Evolutionary conservation across 371 early-diverging fungal genomes (phyloP), one percentile per base, ranked within the genome.

Genomic region (Mucor indicus): DNA sequence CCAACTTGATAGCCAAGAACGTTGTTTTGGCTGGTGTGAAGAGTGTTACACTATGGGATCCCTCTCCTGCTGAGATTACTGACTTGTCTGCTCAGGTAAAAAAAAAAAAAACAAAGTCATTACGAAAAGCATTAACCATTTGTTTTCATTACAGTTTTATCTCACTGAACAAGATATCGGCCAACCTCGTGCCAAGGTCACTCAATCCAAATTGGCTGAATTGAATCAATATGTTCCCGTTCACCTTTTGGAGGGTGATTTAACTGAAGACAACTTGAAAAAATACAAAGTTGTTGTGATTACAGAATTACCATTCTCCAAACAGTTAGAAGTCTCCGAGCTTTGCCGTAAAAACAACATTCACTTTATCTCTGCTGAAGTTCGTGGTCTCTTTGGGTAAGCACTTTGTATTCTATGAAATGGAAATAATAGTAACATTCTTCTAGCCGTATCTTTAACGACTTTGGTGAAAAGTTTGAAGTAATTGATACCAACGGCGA

Each of bases 1-100:
- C 25, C n/a, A 20, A 16, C 15, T 20, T 32, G 13, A 3, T 58
- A 92, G 95, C 98, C 62, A 99, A 99, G 73, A 99, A 99, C 75
- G 86, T 99, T 38, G 84, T 96, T 57, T 84, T 99, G 23, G 99
- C 99, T 42, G 99, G 99, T 52, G 97, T 99, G 53, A 97, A 96
- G 69, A 92, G 92, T 53, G 95, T 99, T 8, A 91, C 92, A 7
- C 72, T 99, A 30, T 88, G 93, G 67, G 99, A 99, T 66, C 81
- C 85, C 24, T 75, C 70, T 35, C 77, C 83, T 31, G 89, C 89
- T n/a, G 58, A 77, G 44, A 57, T 88, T 23, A 60, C 83, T 21
- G 99, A 99, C 67, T 78, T 98, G 50, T 86, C 95, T n/a, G 85
- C 96, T n/a, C 95, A 87, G 82, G 95, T 86, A 87, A 11, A 33